Conservation (phyloP, 345 rosid genomes). For the Gossypium herbaceum region DNA sequence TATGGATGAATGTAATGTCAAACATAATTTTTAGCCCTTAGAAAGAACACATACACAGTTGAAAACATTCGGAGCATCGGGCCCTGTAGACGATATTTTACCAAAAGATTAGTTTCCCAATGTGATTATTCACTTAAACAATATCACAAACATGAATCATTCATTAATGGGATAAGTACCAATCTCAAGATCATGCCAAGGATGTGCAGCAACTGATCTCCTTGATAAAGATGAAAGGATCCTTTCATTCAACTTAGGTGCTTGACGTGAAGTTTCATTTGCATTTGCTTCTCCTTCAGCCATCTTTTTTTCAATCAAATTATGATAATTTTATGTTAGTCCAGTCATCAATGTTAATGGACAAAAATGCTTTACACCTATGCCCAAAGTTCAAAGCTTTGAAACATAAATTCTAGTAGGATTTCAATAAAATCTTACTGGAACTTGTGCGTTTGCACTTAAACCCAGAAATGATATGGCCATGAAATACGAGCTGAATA, state of each 20-base stretch:
- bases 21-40: neutral
- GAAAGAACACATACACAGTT: slow-evolving; percentile 47
- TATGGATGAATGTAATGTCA: neutral
- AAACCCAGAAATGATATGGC: slow-evolving; percentile 19
- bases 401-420: neutral
- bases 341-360: neutral
- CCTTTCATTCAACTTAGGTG: slow-evolving; percentile 81
- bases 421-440: neutral
- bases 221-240: slow-evolving; percentile 87
- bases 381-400: neutral
- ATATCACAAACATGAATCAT: neutral
- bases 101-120: slow-evolving; percentile 20
- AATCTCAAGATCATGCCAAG: slow-evolving; percentile 99
- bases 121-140: neutral
- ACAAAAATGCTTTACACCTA: neutral
- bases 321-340: neutral
- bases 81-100: slow-evolving; percentile 47
- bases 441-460: slow-evolving; percentile 1
- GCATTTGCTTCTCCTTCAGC: slow-evolving; percentile 29
- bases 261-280: slow-evolving; percentile 15
- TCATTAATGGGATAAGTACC: slow-evolving; percentile 36
- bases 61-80: slow-evolving; percentile 74
- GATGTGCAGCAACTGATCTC: slow-evolving; percentile 97
- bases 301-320: slow-evolving; percentile 36
- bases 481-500: neutral